Base-by-base conservation (phyloP, 2,329 filamentous ascomycete species). In the Aspergillus bombycis region DNA sequence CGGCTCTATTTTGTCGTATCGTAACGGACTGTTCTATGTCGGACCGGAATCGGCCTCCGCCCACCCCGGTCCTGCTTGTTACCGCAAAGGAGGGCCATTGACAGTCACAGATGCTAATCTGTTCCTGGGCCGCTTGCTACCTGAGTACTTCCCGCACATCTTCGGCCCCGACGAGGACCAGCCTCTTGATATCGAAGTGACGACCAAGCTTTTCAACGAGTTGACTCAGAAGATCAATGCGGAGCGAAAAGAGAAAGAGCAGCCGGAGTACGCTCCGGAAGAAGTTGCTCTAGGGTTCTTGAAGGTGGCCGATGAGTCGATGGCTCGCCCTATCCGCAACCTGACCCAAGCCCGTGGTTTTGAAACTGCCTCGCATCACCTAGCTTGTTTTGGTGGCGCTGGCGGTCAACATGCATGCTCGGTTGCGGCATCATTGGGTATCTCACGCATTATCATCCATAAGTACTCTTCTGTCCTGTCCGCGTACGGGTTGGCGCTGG, bases 111-210 rank as follows among this genome's bases (percentile, higher is more conserved):
- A 97, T 72, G 94, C 94, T 7, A 97, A 97, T 70, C 78, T 97
- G 7, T 94, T 93, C 74, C 86, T 98, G 0, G 94, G 94, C 0
- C 88, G 94, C 28, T 82, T 98, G 4, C 79, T 97, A 1, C 94
- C 94, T 0, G 92, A 96, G 65, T 97, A 96, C 83, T 98, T 98
- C 77, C 94, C 94, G 0, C 94, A 94, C 75, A 97, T 98, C 63
- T 97, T 98, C 71, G 94, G 94, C 53, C 90, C 92, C 75, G 90
- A 94, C 52, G 94, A 97, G 74, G 85, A 97, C 65, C 88, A 97
- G 75, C 91, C 89, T 0, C 79, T 97, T 1, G 93, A 97, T 73
- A 82, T 86, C 1, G 85, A 90, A 62, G 91, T 91, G 0, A 96
- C 92, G 70, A 86, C 88, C 74, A 88, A 86, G 70, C 85, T 92